Evolutionary conservation across 768 basidiomycete species (phyloP).

Genomic region (Suillus ampliporus): DNA sequence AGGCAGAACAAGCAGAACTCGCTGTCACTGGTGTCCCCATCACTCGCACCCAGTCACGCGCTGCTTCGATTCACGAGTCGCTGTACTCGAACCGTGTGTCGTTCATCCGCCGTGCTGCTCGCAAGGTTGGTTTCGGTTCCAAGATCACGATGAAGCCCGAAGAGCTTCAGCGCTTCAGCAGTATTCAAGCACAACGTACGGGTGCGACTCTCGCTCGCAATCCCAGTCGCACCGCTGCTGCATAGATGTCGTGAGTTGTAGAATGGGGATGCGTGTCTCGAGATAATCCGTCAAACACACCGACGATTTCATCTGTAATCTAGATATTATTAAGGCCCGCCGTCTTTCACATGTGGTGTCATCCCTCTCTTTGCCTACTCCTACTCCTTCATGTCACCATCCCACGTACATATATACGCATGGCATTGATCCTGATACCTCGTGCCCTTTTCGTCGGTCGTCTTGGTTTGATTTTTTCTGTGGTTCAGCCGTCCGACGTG

Average conservation of each 20-base stretch:
- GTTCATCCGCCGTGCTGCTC: slow-evolving; percentile 88
- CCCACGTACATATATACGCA: slow-evolving; percentile 17
- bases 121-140: slow-evolving; percentile 88
- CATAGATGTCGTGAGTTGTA: slow-evolving; percentile 35
- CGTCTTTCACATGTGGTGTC: slow-evolving; percentile 18
- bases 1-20: slow-evolving; percentile 42
- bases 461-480: slow-evolving; percentile 9
- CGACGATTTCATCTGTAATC: slow-evolving; percentile 17
- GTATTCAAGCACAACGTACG: slow-evolving; percentile 81
- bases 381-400: slow-evolving; percentile 10
- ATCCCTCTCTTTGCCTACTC: slow-evolving; percentile 15
- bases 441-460: slow-evolving; percentile 8
- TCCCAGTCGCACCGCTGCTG: slow-evolving; percentile 63
- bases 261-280: slow-evolving; percentile 1
- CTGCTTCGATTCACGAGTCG: slow-evolving; percentile 87
- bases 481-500: slow-evolving; percentile 5
- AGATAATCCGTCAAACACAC: neutral
- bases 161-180: slow-evolving; percentile 85
- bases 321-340: slow-evolving; percentile 19
- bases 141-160: slow-evolving; percentile 83
- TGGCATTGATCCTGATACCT: slow-evolving; percentile 16
- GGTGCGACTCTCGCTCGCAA: slow-evolving; percentile 80
- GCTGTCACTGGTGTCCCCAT: slow-evolving; percentile 63
- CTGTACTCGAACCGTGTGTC: slow-evolving; percentile 94
- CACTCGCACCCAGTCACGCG: slow-evolving; percentile 87